phyloP scores from a whole-genome alignment of 768 basidiomycete species.

The Boletus tomentosulus region DNA sequence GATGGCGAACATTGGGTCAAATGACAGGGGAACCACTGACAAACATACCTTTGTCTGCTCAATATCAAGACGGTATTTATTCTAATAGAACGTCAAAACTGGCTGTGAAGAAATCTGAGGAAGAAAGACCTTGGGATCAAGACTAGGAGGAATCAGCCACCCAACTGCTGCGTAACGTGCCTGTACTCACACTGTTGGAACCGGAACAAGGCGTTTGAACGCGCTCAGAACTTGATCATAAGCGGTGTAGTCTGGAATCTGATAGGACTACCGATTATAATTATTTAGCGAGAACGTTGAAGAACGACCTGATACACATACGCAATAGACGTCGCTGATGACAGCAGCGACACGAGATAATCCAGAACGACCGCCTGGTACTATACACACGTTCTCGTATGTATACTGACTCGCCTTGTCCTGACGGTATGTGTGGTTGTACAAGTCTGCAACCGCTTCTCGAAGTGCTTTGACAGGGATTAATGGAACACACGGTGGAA shows the following conservation, averaged over 20 bases:
- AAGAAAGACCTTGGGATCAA: conserved; percentile 42
- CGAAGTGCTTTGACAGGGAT: conserved; percentile 54
- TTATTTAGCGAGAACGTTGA: background rate
- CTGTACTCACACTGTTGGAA: conserved; percentile 76
- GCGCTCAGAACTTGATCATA: conserved; percentile 82
- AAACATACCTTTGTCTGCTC: conserved; percentile 63
- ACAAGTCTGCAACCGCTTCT: conserved; percentile 85
- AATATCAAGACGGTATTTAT: conserved; percentile 74
- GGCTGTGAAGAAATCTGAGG: background rate
- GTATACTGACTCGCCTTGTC: conserved; percentile 84
- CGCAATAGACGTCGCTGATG: conserved; percentile 84
- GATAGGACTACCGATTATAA: conserved; percentile 57
- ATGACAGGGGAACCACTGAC: background rate
- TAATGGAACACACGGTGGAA: background rate
- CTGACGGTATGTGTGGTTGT: conserved; percentile 83
- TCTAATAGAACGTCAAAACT: conserved; percentile 29
- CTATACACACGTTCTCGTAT: conserved; percentile 90
- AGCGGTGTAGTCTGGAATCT: conserved; percentile 89
- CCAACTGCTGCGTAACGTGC: background rate
- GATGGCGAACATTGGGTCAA: background rate
- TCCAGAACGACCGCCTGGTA: conserved; percentile 89
- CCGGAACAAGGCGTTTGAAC: conserved; percentile 86
- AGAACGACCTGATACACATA: conserved; percentile 26
- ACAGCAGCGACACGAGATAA: conserved; percentile 90
- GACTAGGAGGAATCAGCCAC: conserved; percentile 25